Base-by-base conservation (phyloP, 163 green algal species). In the Smithsoniella earleae region DNA sequence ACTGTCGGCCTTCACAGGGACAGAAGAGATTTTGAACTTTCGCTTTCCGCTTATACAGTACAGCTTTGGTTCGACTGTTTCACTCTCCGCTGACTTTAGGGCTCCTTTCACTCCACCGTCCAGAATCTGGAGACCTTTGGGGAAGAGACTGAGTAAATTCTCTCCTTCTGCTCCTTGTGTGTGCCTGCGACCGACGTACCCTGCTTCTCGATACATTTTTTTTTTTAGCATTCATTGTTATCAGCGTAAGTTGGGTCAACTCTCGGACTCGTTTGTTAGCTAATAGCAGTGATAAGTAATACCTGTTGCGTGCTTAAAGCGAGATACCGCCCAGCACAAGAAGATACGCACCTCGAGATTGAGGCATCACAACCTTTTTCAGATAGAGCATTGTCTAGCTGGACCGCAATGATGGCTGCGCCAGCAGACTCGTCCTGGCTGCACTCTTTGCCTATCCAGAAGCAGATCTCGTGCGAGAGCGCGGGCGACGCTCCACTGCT, bases 301-400 rank as follows among this genome's bases (percentile, higher is more conserved):
- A n/a, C n/a, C n/a, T n/a, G n/a, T n/a, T n/a, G n/a, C n/a, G n/a
- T n/a, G n/a, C n/a, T n/a, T n/a, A n/a, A n/a, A n/a, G n/a, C n/a
- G n/a, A n/a, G n/a, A n/a, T n/a, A n/a, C n/a, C n/a, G n/a, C n/a
- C n/a, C n/a, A n/a, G n/a, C n/a, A n/a, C 49, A 27, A 18, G 8
- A 6, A 64, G 49, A 18, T 27, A 10, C 49, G 8, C 16, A 69
- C 58, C 58, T 69, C 30, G 58, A 69, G 25, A 69, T 69, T 13
- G 58, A 25, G 40, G 58, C 58, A 34, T 69, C 58, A 13, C 30
- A 69, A 4, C 58, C 58, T 25, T 4, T 16, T 38, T 30, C 5
- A 69, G 31, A 43, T 5, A 69, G 58, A n/a, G 31, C 27, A 43
- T 69, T 69, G 58, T 69, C 58, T 8, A 69, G 58, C n/a, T 69